Conservation (phyloP, 345 rosid genomes). For the Populus nigra region DNA sequence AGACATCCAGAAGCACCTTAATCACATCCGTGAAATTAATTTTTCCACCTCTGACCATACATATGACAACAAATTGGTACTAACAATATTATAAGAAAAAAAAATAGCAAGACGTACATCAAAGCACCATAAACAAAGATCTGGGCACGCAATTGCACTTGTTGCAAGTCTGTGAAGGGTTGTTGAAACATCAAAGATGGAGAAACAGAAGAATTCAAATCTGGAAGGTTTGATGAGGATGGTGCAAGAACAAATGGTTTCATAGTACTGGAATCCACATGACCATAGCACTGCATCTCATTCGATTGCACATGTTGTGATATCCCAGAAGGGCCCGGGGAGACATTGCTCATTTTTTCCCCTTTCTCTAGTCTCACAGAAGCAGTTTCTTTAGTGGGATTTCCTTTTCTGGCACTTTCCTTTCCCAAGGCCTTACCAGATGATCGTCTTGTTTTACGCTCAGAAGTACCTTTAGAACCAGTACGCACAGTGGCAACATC, state of each 20-base stretch:
- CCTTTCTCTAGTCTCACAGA: conserved; percentile 48
- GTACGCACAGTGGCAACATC: conserved; percentile 29
- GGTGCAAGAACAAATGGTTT: conserved; percentile 52
- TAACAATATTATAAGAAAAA: neutral
- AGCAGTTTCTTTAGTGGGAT: conserved; percentile 38
- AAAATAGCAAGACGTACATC: conserved; percentile 55
- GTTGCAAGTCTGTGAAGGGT: conserved; percentile 95
- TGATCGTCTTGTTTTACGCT: conserved; percentile 69
- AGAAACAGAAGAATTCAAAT: conserved; percentile 60
- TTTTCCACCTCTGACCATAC: neutral
- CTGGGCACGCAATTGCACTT: conserved; percentile 98
- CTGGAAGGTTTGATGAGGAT: conserved; percentile 57
- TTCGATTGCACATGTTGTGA: conserved; percentile 51
- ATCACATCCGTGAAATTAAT: neutral
- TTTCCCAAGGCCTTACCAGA: conserved; percentile 55
- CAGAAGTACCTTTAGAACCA: conserved; percentile 54
- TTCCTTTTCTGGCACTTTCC: conserved; percentile 60
- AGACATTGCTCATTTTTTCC: conserved; percentile 40
- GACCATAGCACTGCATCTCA: conserved; percentile 58
- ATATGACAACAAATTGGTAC: neutral
- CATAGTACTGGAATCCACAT: conserved; percentile 35
- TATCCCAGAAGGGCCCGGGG: conserved; percentile 43
- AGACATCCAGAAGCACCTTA: neutral
- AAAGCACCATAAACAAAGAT: conserved; percentile 96
- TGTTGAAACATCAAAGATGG: conserved; percentile 58